phyloP scores from a whole-genome alignment of 2,329 filamentous ascomycete genomes.

The Elsinoe arachidis region DNA sequence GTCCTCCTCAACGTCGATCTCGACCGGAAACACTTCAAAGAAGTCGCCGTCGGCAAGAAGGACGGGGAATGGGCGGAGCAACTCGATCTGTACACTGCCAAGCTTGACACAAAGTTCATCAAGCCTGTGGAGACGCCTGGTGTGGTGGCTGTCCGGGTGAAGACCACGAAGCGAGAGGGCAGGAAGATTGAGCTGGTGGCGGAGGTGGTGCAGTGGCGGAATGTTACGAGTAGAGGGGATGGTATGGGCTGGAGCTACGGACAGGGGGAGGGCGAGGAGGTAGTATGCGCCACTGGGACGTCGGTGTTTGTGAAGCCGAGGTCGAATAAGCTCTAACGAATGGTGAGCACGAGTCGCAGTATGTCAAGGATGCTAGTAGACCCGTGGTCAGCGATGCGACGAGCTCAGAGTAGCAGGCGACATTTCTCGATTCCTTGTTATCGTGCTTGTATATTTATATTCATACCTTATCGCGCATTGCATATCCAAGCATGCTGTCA shows the following conservation, averaged over 20 bases:
- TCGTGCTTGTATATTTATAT: no score
- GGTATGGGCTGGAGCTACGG: conserved; percentile 18
- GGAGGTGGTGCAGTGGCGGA: conserved; percentile 13
- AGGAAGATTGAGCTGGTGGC: conserved; percentile 12
- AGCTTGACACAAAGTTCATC: conserved; percentile 48
- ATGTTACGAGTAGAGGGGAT: not conserved
- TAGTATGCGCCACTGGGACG: conserved; percentile 44
- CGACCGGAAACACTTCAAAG: conserved; percentile 19
- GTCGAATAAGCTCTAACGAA: conserved; percentile 17
- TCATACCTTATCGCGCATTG: no score
- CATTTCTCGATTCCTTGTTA: no score
- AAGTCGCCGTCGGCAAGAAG: conserved; percentile 16
- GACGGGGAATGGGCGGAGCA: conserved; percentile 20
- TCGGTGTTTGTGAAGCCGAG: conserved; percentile 41
- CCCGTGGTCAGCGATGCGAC: no score
- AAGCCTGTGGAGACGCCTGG: conserved; percentile 45
- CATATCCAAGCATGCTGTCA: no score
- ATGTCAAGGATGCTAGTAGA: no score
- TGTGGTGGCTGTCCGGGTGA: conserved; percentile 40
- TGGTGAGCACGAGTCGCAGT: not conserved
- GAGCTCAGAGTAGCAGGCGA: no score
- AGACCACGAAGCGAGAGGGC: conserved; percentile 22
- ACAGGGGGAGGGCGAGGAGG: conserved; percentile 40
- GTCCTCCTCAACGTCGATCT: conserved; percentile 40
- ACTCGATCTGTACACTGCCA: conserved; percentile 39